Evolutionary conservation across 192 early-diverging fungal species (phyloP).

Genomic region (Pilaira anomala): DNA sequence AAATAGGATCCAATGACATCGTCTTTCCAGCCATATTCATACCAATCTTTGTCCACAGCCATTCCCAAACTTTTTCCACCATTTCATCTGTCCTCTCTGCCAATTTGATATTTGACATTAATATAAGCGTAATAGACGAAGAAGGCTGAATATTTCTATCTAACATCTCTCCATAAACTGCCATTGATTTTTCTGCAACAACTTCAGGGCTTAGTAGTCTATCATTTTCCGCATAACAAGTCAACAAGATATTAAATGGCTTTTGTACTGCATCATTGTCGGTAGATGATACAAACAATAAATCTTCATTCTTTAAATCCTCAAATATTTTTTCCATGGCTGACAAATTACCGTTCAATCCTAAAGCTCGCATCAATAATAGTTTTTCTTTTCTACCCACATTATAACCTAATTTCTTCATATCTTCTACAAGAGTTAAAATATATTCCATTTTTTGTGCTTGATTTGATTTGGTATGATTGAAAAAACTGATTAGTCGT

Average conservation of each 20-base stretch:
- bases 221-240: neutral
- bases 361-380: constrained; percentile 30
- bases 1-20: constrained; percentile 12
- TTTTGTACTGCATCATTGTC: constrained; percentile 15
- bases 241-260: constrained; percentile 23
- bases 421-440: constrained; percentile 31
- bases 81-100: constrained; percentile 10
- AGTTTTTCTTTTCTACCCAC: constrained; percentile 29
- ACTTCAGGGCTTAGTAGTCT: neutral
- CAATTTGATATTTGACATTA: constrained; percentile 25
- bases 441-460: constrained; percentile 21
- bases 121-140: constrained; percentile 27
- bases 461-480: neutral
- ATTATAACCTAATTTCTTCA: constrained; percentile 28
- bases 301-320: constrained; percentile 17
- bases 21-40: constrained; percentile 13
- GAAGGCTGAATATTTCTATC: constrained; percentile 58
- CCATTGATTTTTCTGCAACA: constrained; percentile 54
- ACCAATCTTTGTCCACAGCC: constrained; percentile 32
- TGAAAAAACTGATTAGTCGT: constrained; percentile 26
- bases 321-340: constrained; percentile 33
- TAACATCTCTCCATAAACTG: constrained; percentile 59
- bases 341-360: constrained; percentile 23
- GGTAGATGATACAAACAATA: neutral
- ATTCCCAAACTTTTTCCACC: constrained; percentile 30